A percentile compares a stretch with the other conserved stretches of the same genome.
phyloP scores from a whole-genome alignment of 768 basidiomycete species.

The Lactifluus volemus region DNA sequence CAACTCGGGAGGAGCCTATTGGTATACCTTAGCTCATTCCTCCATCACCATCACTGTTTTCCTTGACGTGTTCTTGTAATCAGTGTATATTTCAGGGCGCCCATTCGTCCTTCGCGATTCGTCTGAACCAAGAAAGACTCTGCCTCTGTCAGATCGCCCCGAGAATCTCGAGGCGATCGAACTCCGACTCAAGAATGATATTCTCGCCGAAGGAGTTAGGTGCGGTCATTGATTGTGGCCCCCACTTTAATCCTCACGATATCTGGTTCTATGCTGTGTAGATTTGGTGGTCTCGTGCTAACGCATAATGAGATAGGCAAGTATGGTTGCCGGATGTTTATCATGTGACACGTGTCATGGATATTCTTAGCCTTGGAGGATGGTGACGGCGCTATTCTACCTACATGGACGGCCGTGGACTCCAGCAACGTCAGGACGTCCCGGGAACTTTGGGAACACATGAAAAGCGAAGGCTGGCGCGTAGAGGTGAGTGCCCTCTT shows the following conservation, averaged over 20 bases:
- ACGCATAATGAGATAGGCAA: constrained; percentile 89
- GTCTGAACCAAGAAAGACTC: constrained; percentile 67
- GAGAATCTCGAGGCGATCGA: constrained; percentile 94
- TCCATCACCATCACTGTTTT: neutral
- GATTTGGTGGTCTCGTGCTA: constrained; percentile 83
- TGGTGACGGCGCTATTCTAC: constrained; percentile 75
- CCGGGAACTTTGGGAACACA: constrained; percentile 73
- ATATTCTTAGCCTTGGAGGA: constrained; percentile 37
- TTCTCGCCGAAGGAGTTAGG: constrained; percentile 76
- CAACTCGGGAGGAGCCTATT: constrained; percentile 92
- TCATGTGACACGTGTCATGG: neutral
- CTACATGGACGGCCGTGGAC: constrained; percentile 93
- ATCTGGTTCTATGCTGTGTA: constrained; percentile 23
- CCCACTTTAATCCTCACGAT: neutral
- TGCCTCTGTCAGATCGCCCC: constrained; percentile 83
- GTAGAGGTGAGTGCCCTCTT: constrained; percentile 55
- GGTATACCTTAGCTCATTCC: constrained; percentile 36
- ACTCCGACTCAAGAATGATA: constrained; percentile 79
- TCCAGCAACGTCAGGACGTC: constrained; percentile 75
- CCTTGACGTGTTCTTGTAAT: constrained; percentile 10
- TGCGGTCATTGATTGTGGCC: constrained; percentile 25
- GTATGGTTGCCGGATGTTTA: constrained; percentile 16
- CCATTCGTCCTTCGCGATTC: constrained; percentile 91
- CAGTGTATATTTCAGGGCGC: constrained; percentile 82
- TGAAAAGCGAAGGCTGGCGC: constrained; percentile 80